A percentile compares a stretch with the other conserved stretches of the same genome.
Conservation (phyloP, 2,329 filamentous ascomycete species). For the Metarhizium robertsii region DNA sequence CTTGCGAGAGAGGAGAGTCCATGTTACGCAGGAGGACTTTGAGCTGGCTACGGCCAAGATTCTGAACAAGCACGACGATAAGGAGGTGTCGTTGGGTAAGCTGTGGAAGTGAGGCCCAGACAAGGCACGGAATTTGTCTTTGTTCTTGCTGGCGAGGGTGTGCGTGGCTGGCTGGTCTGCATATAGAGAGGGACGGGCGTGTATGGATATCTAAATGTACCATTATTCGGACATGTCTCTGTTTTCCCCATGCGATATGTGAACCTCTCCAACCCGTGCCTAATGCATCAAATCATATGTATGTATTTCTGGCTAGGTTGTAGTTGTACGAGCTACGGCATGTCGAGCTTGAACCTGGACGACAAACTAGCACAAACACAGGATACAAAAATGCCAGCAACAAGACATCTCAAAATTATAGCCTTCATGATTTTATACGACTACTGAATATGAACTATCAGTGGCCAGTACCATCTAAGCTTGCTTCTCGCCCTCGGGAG, state of each 20-base stretch:
- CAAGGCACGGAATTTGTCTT: constrained; percentile 11
- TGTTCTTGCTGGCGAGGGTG: background rate
- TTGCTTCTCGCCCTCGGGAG: constrained; percentile 14
- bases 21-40: constrained; percentile 98
- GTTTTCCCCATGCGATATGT: background rate
- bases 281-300: background rate
- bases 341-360: too few relatives aligned
- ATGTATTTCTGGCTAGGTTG: too few relatives aligned
- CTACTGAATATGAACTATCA: background rate
- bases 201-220: constrained; percentile 26
- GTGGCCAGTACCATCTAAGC: background rate
- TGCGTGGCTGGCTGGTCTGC: constrained; percentile 2
- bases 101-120: constrained; percentile 44
- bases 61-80: constrained; percentile 98
- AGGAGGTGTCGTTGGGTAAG: constrained; percentile 85
- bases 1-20: constrained; percentile 85
- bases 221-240: constrained; percentile 14
- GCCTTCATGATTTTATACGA: too few relatives aligned
- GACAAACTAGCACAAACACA: too few relatives aligned
- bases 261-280: background rate
- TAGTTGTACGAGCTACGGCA: too few relatives aligned
- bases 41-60: constrained; percentile 98
- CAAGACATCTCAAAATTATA: too few relatives aligned
- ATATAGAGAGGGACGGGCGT: constrained; percentile 19
- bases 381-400: too few relatives aligned